Evolutionary conservation across 2,329 filamentous ascomycete species (phyloP).

Genomic region (Alternaria arbusti): DNA sequence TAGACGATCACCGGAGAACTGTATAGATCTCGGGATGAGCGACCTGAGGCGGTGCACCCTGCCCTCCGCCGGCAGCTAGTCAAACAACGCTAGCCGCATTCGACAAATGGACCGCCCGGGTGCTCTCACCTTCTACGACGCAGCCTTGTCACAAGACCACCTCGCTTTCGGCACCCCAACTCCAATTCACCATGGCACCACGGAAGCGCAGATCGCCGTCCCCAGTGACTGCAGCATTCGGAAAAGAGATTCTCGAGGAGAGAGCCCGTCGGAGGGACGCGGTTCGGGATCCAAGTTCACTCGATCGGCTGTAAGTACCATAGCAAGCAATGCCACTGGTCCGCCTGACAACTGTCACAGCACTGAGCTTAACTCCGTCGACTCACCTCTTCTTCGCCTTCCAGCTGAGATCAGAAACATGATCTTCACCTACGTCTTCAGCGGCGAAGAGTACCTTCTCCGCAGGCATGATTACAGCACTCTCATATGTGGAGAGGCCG

Average conservation of each 20-base stretch:
- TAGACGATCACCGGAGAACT: neutral
- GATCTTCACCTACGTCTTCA: neutral
- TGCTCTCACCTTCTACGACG: neutral
- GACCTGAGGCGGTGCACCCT: neutral
- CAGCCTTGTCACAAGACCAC: neutral
- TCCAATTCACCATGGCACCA: neutral
- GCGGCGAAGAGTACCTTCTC: neutral
- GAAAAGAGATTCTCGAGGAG: neutral
- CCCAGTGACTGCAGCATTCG: rapidly evolving
- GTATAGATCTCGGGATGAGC: neutral
- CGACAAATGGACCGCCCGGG: neutral
- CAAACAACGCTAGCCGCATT: neutral
- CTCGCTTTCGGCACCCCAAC: neutral
- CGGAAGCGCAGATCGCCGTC: rapidly evolving
- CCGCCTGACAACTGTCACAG: rapidly evolving
- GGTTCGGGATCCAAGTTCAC: neutral
- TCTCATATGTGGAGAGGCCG: no score
- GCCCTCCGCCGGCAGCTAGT: neutral
- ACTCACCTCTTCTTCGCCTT: neutral
- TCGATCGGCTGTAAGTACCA: neutral
- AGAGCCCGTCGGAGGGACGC: neutral
- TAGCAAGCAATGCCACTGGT: no score
- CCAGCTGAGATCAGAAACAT: neutral
- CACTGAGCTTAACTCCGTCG: neutral
- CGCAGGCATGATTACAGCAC: no score